These are phyloP conservation scores for Fusarium pininemorale DNA, from an alignment of 2,329 filamentous ascomycete genomes.

Conservation along the genomic window DNA sequence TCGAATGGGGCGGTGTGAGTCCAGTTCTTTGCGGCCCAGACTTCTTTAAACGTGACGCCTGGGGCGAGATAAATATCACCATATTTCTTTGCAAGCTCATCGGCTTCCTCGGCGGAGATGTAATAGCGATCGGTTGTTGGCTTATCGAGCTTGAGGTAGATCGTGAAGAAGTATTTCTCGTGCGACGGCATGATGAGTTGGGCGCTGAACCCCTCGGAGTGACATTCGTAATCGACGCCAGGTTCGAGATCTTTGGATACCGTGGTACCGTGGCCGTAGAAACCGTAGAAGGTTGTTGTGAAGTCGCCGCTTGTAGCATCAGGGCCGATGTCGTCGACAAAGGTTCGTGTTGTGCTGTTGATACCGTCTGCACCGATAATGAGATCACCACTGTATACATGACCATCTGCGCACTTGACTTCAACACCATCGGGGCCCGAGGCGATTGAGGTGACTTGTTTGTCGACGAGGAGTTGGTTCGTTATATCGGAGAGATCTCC, in stretches of 20 bases:
- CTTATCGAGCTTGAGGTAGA: constrained; percentile 13
- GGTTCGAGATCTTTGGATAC: background rate
- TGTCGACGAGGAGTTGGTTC: constrained; percentile 8
- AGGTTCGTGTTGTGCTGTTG: constrained; percentile 16
- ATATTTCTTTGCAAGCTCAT: constrained; percentile 2
- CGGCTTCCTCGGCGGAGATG: constrained; percentile 5
- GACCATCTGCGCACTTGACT: constrained; percentile 27
- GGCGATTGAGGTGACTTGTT: constrained; percentile 11
- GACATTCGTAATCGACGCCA: constrained; percentile 15
- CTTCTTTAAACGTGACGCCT: background rate
- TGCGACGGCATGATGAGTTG: constrained; percentile 22
- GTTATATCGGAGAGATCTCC: constrained; percentile 1
- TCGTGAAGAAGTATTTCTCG: constrained; percentile 17
- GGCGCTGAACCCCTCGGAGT: constrained; percentile 5
- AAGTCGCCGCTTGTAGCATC: background rate
- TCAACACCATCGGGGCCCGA: background rate
- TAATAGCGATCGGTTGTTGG: background rate
- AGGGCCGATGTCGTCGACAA: background rate
- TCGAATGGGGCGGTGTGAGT: constrained; percentile 12
- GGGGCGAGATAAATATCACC: background rate
- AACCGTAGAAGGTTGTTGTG: constrained; percentile 18
- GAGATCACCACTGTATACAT: constrained; percentile 11
- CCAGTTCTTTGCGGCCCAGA: constrained; percentile 15
- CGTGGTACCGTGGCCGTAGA: constrained; percentile 7
- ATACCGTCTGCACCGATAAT: constrained; percentile 32